phyloP scores from a whole-genome alignment of 352 stramenopile species.

The Phytopythium mirpurense region DNA sequence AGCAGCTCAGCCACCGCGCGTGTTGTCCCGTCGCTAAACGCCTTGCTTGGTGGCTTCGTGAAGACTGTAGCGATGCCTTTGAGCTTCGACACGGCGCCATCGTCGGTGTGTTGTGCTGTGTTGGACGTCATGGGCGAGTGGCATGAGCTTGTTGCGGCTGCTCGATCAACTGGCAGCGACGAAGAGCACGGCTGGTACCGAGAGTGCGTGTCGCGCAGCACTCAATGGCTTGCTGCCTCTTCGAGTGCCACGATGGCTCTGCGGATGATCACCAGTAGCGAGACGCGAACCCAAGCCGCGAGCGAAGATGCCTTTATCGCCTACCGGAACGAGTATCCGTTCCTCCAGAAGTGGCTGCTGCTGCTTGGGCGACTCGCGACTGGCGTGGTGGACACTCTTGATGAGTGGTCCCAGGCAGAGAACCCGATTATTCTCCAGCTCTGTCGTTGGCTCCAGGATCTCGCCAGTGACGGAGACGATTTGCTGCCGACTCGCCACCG shows the following conservation, averaged over 20 bases:
- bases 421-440: background rate
- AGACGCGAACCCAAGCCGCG: slow-evolving; percentile 7
- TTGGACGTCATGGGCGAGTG: slow-evolving; percentile 28
- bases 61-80: slow-evolving; percentile 10
- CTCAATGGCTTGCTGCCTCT: slow-evolving; percentile 17
- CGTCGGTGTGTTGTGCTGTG: slow-evolving; percentile 41
- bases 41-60: slow-evolving; percentile 8
- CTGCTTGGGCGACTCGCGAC: slow-evolving; percentile 20
- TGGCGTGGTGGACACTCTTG: slow-evolving; percentile 10
- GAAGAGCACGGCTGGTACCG: slow-evolving; percentile 4
- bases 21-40: background rate
- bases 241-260: slow-evolving; percentile 24
- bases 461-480: background rate
- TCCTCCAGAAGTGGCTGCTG: slow-evolving; percentile 61
- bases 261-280: slow-evolving; percentile 12
- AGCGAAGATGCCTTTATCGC: slow-evolving; percentile 31
- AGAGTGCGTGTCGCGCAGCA: slow-evolving; percentile 19
- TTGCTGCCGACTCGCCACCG: slow-evolving; percentile 23
- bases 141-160: slow-evolving; percentile 10
- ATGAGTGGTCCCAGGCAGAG: too few relatives aligned
- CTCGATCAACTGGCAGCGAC: slow-evolving; percentile 5
- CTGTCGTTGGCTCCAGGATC: background rate
- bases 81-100: slow-evolving; percentile 21
- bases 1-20: background rate
- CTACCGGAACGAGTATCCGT: slow-evolving; percentile 27